Evolutionary conservation across 2,329 filamentous ascomycete species (phyloP).

Genomic region (Fusarium duplospermum): DNA sequence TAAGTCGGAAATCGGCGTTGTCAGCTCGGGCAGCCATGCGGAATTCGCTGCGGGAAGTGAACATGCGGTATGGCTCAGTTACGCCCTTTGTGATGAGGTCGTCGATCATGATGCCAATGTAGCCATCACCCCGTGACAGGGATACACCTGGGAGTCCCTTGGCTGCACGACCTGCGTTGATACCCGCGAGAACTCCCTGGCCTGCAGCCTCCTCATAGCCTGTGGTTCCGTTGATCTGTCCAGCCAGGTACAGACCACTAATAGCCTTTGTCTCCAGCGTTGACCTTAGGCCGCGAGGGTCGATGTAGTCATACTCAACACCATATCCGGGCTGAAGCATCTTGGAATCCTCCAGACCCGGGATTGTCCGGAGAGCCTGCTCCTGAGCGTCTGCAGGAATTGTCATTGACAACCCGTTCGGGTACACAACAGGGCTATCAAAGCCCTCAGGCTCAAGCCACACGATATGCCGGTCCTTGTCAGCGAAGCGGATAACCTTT

Average conservation of each 20-base stretch:
- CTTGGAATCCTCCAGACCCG: slow-evolving; percentile 85
- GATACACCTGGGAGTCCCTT: slow-evolving; percentile 73
- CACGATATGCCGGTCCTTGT: slow-evolving; percentile 86
- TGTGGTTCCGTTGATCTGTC: slow-evolving; percentile 98
- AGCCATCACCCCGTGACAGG: slow-evolving; percentile 86
- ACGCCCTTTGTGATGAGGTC: slow-evolving; percentile 97
- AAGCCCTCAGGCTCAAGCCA: slow-evolving; percentile 99
- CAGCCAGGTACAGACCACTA: slow-evolving; percentile 87
- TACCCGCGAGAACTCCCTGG: slow-evolving; percentile 91
- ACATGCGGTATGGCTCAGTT: slow-evolving; percentile 97
- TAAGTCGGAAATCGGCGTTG: slow-evolving; percentile 91
- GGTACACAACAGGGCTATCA: slow-evolving; percentile 89
- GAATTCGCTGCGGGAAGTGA: slow-evolving; percentile 95
- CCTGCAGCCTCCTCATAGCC: slow-evolving; percentile 98
- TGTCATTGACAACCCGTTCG: slow-evolving; percentile 97
- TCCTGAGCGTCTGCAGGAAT: slow-evolving; percentile 90
- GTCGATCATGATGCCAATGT: slow-evolving; percentile 99
- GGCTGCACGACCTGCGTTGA: slow-evolving; percentile 89
- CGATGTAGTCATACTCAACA: slow-evolving; percentile 98
- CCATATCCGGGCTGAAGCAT: slow-evolving; percentile 98
- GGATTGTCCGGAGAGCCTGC: slow-evolving; percentile 84
- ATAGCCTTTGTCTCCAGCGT: slow-evolving; percentile 96
- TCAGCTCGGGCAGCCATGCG: slow-evolving; percentile 92
- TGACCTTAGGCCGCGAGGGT: slow-evolving; percentile 87
- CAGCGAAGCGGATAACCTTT: slow-evolving; percentile 88